Conservation (phyloP, 805 yeast genomes). For the Lachancea sp. region DNA sequence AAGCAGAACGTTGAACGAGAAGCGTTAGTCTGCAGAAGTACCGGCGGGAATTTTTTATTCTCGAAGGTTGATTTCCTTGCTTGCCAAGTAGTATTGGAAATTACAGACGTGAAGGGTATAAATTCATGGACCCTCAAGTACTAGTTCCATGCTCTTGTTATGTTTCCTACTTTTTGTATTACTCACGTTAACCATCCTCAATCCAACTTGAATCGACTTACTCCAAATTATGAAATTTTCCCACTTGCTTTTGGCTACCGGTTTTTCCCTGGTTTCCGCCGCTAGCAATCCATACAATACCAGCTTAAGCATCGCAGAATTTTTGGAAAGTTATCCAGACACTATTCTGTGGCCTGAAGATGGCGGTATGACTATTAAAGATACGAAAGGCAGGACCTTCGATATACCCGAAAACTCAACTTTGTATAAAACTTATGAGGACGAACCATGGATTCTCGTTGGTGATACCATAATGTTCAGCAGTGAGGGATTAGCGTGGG, state of each 20-base stretch:
- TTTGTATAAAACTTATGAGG: neutral
- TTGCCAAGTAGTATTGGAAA: too few species aligned
- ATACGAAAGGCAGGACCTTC: neutral
- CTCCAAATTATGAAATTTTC: neutral
- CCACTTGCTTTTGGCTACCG: slow-evolving; percentile 1
- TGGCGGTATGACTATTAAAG: neutral
- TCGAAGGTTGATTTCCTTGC: too few species aligned
- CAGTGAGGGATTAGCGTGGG: neutral
- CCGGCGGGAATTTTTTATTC: too few species aligned
- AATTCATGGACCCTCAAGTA: too few species aligned
- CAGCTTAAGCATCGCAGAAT: neutral
- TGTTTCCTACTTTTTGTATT: too few species aligned
- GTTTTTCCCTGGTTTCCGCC: neutral
- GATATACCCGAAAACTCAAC: slow-evolving; percentile 1
- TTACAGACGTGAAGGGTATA: too few species aligned
- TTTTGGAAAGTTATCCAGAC: neutral
- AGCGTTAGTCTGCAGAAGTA: too few species aligned
- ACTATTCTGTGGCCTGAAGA: neutral
- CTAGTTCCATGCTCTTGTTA: too few species aligned
- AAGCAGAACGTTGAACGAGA: too few species aligned
- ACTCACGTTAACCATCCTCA: neutral
- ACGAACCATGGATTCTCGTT: neutral
- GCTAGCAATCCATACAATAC: neutral
- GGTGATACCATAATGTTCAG: neutral
- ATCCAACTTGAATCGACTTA: neutral